A percentile compares a stretch with the other conserved stretches of the same genome.
Evolutionary conservation across 176 grass and related monocot genomes (phyloP).

Genomic region (Oryza longistaminata): DNA sequence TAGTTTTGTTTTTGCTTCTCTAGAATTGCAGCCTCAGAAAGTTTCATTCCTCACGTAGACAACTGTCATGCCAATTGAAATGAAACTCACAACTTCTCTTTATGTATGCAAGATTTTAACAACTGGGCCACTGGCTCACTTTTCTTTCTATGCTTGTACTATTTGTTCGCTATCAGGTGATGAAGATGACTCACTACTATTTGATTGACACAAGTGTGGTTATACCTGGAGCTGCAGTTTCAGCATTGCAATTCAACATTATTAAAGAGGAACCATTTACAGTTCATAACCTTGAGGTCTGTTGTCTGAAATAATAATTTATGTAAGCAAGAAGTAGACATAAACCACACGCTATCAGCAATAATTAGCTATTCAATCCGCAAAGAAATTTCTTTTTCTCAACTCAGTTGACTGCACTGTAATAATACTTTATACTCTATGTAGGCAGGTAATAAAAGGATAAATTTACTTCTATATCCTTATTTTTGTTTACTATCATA

Average conservation of each 20-base stretch:
- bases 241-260: slow-evolving; percentile 82
- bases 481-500: slow-evolving; percentile 14
- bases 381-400: background rate
- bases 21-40: background rate
- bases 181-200: slow-evolving; percentile 98
- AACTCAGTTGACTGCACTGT: slow-evolving; percentile 18
- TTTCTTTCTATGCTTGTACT: background rate
- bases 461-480: background rate
- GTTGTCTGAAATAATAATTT: slow-evolving; percentile 20
- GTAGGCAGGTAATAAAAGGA: slow-evolving; percentile 1
- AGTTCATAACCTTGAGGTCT: slow-evolving; percentile 84
- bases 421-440: background rate
- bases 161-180: slow-evolving; percentile 65
- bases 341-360: background rate
- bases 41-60: background rate
- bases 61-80: slow-evolving; percentile 21
- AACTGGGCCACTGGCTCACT: slow-evolving; percentile 9
- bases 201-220: slow-evolving; percentile 93
- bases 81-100: too few relatives aligned
- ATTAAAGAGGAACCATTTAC: slow-evolving; percentile 85
- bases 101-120: background rate
- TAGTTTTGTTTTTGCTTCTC: background rate
- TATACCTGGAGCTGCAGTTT: slow-evolving; percentile 88
- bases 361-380: background rate
- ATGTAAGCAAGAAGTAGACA: background rate